A percentile compares a stretch with the other conserved stretches of the same genome.
These are phyloP conservation scores for Suillus tomentosus DNA, from an alignment of 768 basidiomycete genomes.

Conservation along the genomic window DNA sequence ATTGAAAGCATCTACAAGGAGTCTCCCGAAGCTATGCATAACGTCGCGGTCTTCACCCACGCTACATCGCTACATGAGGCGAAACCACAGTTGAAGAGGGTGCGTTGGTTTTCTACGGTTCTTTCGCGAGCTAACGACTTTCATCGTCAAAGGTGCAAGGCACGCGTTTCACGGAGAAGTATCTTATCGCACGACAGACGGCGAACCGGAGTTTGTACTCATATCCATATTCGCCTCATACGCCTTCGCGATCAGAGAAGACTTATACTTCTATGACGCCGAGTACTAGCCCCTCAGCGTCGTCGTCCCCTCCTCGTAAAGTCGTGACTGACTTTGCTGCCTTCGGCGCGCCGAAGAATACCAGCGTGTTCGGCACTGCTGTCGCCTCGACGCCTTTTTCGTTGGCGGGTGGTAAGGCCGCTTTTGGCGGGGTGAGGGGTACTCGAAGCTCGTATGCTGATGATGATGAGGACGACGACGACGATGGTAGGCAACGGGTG, in stretches of 20 bases:
- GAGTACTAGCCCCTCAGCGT: slow-evolving; percentile 27
- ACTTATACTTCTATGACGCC: slow-evolving; percentile 30
- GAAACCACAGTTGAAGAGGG: slow-evolving; percentile 76
- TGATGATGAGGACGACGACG: slow-evolving; percentile 76
- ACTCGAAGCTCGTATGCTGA: slow-evolving; percentile 45
- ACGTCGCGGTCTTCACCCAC: slow-evolving; percentile 82
- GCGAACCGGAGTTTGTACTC: slow-evolving; percentile 53
- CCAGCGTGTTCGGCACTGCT: slow-evolving; percentile 83
- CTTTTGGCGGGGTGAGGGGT: slow-evolving; percentile 77
- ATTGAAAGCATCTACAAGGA: slow-evolving; percentile 97
- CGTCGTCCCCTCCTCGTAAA: slow-evolving; percentile 77
- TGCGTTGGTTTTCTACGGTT: slow-evolving; percentile 35
- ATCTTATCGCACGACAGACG: slow-evolving; percentile 72
- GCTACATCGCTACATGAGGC: slow-evolving; percentile 73
- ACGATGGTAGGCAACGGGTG: slow-evolving; percentile 67
- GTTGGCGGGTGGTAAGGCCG: slow-evolving; percentile 76
- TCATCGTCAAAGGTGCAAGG: slow-evolving; percentile 69
- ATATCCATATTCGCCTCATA: slow-evolving; percentile 55
- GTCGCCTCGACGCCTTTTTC: slow-evolving; percentile 82
- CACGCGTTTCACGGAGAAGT: slow-evolving; percentile 97
- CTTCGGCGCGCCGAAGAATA: slow-evolving; percentile 73
- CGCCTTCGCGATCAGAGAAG: slow-evolving; percentile 46
- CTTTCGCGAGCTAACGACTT: slow-evolving; percentile 10
- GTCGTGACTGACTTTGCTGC: slow-evolving; percentile 88
- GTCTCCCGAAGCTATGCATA: slow-evolving; percentile 84